Conservation (phyloP, 2,329 filamentous ascomycete genomes). For the Hymenoscyphus occultus region DNA sequence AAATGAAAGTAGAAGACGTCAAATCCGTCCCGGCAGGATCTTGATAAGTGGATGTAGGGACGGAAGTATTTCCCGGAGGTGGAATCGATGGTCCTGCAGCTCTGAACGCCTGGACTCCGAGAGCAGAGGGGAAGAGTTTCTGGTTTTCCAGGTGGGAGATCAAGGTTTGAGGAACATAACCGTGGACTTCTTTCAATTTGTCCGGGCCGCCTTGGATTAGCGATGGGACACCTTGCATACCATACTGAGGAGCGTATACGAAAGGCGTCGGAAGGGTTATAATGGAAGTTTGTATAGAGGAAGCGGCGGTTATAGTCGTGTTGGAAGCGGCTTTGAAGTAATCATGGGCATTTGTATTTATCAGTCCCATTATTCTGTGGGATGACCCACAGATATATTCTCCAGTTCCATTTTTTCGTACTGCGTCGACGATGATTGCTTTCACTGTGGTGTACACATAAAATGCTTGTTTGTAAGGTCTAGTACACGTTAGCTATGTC, state of each 20-base stretch:
- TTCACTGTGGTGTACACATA: conserved; percentile 27
- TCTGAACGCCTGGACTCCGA: conserved; percentile 17
- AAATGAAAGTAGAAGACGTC: conserved; percentile 13
- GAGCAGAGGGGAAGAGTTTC: conserved; percentile 18
- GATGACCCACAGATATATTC: conserved; percentile 13
- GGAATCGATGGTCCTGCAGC: conserved; percentile 23
- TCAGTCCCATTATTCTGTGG: conserved; percentile 1
- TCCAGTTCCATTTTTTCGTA: conserved; percentile 13
- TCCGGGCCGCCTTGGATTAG: conserved; percentile 15
- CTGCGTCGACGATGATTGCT: conserved; percentile 20
- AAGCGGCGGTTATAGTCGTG: background rate
- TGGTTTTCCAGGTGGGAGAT: conserved; percentile 20
- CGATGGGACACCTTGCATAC: conserved; percentile 6
- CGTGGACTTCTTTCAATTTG: conserved; percentile 15
- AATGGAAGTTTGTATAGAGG: background rate
- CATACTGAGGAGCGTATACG: conserved; percentile 20
- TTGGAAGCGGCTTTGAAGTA: conserved; percentile 21
- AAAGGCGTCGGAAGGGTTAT: conserved; percentile 21
- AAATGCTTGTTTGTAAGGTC: conserved; percentile 24
- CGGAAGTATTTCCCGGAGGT: background rate
- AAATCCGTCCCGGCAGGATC: conserved; percentile 13
- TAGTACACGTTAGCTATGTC: conserved; percentile 6
- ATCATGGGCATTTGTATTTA: conserved; percentile 23
- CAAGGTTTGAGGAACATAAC: conserved; percentile 22
- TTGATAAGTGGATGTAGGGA: background rate